Evolutionary conservation across 495 filamentous ascomycete genomes (phyloP).

Genomic region (Penicillium turbatum): DNA sequence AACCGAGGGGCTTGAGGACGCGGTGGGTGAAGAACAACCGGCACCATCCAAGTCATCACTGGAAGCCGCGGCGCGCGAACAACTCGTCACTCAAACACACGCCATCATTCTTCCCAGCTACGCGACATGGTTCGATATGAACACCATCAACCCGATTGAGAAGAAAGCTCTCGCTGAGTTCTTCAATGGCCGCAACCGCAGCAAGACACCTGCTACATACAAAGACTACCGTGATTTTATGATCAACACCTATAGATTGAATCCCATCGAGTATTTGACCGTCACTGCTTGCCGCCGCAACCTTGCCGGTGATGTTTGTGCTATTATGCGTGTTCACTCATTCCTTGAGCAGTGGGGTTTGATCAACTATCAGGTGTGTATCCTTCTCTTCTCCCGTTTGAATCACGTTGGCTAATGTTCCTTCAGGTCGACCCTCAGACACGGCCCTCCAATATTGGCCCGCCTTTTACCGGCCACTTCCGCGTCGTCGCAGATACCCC

Average conservation of each 20-base stretch:
- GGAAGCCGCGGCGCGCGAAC: conserved; percentile 80
- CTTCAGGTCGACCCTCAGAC: conserved; percentile 88
- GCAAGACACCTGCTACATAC: conserved; percentile 95
- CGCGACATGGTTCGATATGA: conserved; percentile 98
- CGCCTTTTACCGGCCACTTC: conserved; percentile 97
- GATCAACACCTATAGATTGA: conserved; percentile 97
- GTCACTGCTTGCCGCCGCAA: conserved; percentile 97
- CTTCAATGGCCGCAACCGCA: conserved; percentile 95
- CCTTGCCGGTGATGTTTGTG: conserved; percentile 94
- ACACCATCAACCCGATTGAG: conserved; percentile 80
- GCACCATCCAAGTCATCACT: conserved; percentile 69
- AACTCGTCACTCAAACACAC: conserved; percentile 88
- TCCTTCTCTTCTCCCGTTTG: neutral
- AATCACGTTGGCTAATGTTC: conserved; percentile 5
- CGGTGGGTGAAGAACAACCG: conserved; percentile 43
- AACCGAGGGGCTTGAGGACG: conserved; percentile 38
- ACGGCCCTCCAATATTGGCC: conserved; percentile 89
- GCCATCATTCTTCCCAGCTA: conserved; percentile 94
- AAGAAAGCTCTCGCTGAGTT: conserved; percentile 91
- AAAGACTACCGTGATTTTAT: conserved; percentile 99
- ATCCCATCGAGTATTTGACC: conserved; percentile 92
- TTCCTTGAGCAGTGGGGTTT: conserved; percentile 99
- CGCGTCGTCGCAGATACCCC: conserved; percentile 90
- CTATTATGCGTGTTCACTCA: conserved; percentile 96
- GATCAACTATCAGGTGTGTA: conserved; percentile 90